Percentiles rank a stretch among this genome's conserved stretches.
phyloP scores from a whole-genome alignment of 805 yeast genomes.

The Candida rishiriensis region DNA sequence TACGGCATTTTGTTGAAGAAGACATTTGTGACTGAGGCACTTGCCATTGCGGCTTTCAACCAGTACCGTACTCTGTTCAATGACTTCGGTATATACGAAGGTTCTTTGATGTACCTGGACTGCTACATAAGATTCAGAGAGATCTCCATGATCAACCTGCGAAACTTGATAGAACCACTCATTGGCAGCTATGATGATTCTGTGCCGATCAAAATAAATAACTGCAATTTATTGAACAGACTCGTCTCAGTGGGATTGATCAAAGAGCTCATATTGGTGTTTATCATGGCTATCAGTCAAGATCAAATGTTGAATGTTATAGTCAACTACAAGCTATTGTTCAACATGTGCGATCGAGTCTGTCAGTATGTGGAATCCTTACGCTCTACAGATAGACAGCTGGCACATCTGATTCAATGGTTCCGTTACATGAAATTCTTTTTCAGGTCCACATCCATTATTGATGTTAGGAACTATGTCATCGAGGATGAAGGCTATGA shows the following conservation, averaged over 20 bases:
- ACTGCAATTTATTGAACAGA: slow-evolving; percentile 13
- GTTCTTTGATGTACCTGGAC: slow-evolving; percentile 18
- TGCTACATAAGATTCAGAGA: slow-evolving; percentile 26
- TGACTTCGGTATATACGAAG: slow-evolving; percentile 24
- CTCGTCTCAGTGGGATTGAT: slow-evolving; percentile 20
- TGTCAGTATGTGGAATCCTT: slow-evolving; percentile 11
- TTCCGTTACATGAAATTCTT: slow-evolving; percentile 32
- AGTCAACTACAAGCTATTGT: slow-evolving; percentile 22
- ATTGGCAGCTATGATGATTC: slow-evolving; percentile 8
- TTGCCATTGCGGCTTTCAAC: slow-evolving; percentile 23
- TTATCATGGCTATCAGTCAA: slow-evolving; percentile 26
- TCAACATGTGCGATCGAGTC: slow-evolving; percentile 22
- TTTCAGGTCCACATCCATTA: slow-evolving; percentile 45
- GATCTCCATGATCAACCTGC: slow-evolving; percentile 17
- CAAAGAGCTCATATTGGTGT: slow-evolving; percentile 22
- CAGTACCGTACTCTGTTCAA: slow-evolving; percentile 23
- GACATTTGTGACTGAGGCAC: slow-evolving; percentile 22
- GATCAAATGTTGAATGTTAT: slow-evolving; percentile 28
- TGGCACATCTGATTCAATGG: slow-evolving; percentile 25
- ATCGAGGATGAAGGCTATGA: slow-evolving; percentile 41
- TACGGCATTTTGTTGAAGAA: slow-evolving; percentile 21
- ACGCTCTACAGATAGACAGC: slow-evolving; percentile 13
- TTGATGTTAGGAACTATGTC: slow-evolving; percentile 42
- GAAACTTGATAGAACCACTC: slow-evolving; percentile 17
- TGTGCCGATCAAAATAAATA: slow-evolving; percentile 5